Conservation (phyloP, 306 rosid species). For the Cicer bijugum region DNA sequence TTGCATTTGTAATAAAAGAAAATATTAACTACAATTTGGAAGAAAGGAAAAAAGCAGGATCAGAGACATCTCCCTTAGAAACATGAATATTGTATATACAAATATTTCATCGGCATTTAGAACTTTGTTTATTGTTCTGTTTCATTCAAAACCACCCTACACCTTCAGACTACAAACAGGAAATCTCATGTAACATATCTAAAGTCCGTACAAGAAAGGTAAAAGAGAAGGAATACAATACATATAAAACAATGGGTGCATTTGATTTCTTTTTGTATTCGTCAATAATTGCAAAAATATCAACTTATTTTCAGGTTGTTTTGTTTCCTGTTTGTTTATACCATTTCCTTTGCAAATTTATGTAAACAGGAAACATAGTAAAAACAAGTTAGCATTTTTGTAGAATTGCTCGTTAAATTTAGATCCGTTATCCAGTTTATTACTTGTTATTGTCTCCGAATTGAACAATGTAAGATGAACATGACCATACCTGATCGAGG, state of each 20-base stretch:
- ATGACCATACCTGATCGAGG: conserved; percentile 86
- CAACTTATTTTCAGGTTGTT: background rate
- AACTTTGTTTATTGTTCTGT: background rate
- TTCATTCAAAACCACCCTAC: background rate
- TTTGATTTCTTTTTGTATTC: background rate
- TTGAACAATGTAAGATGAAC: conserved; percentile 32
- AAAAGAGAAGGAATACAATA: background rate
- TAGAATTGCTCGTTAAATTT: conserved; percentile 4
- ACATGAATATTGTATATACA: background rate
- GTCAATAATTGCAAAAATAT: conserved; percentile 7
- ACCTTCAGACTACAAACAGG: background rate
- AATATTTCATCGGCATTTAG: background rate
- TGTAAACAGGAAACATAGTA: background rate
- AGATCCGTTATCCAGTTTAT: conserved; percentile 11
- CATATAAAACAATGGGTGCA: background rate
- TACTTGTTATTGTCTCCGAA: conserved; percentile 28
- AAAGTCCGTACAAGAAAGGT: background rate
- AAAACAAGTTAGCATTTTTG: conserved; percentile 15
- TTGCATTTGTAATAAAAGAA: background rate
- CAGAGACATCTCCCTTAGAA: too few species aligned
- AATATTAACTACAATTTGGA: background rate
- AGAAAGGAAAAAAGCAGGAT: background rate
- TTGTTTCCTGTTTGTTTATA: background rate
- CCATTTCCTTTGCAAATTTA: background rate
- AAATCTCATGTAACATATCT: background rate